Evolutionary conservation across 2,329 filamentous ascomycete species (phyloP).

Genomic region (Xylariaceae sp.): DNA sequence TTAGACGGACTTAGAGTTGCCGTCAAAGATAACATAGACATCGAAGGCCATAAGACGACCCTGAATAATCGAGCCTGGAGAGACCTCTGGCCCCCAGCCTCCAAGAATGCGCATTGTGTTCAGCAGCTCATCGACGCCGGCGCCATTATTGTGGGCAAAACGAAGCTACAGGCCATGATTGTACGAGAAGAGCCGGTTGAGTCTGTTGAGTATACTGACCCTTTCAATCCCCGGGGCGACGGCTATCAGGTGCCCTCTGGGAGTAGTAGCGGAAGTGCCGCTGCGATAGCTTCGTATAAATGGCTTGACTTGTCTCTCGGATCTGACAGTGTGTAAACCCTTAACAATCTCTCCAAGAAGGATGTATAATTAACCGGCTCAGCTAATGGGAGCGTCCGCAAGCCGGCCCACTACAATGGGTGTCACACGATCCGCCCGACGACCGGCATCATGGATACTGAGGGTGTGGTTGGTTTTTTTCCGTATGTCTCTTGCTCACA

Average conservation of each 20-base stretch:
- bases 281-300: constrained; percentile 12
- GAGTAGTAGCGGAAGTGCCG: constrained; percentile 15
- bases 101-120: constrained; percentile 4
- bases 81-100: constrained; percentile 5
- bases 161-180: constrained; percentile 17
- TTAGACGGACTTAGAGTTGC: constrained; percentile 6
- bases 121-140: constrained; percentile 11
- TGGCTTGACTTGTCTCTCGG: constrained; percentile 4
- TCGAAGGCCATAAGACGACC: constrained; percentile 17
- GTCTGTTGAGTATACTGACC: constrained; percentile 14
- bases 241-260: constrained; percentile 17
- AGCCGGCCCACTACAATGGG: too few species aligned
- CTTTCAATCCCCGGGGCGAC: constrained; percentile 20
- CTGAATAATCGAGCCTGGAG: constrained; percentile 17
- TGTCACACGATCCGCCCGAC: too few species aligned
- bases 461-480: too few species aligned
- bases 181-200: constrained; percentile 18
- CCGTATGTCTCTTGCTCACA: too few species aligned
- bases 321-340: too few species aligned
- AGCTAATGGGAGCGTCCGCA: too few species aligned
- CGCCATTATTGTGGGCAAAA: constrained; percentile 18
- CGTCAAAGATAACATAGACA: constrained; percentile 21
- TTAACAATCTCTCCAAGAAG: too few species aligned
- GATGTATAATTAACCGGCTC: too few species aligned
- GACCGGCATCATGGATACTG: too few species aligned